Conservation (phyloP, 805 yeast species). For the Starmerella bacillaris region DNA sequence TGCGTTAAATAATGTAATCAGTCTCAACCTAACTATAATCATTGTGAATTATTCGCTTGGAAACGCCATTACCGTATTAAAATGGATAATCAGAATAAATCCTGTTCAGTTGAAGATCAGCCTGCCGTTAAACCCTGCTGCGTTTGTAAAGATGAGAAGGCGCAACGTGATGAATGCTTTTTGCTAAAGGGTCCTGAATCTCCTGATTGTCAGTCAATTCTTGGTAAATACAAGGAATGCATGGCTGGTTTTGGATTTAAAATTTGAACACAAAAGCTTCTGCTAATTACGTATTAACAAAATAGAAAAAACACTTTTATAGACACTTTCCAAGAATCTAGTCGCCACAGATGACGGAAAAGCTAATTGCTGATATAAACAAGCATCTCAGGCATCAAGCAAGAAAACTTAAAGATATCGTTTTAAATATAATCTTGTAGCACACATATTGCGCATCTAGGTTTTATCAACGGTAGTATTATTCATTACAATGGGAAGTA, state of each 20-base stretch:
- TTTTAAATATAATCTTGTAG: constrained; percentile 4
- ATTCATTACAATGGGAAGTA: constrained; percentile 48
- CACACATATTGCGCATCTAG: neutral
- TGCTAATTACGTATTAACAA: too few relatives aligned
- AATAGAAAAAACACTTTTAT: too few relatives aligned
- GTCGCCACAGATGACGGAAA: too few relatives aligned
- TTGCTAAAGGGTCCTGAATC: constrained; percentile 67
- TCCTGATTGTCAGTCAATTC: constrained; percentile 58
- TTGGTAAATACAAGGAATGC: constrained; percentile 60
- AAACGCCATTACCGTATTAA: too few relatives aligned
- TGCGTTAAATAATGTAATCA: too few relatives aligned
- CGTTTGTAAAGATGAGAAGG: constrained; percentile 74
- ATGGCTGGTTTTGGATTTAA: constrained; percentile 86
- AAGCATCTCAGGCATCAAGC: too few relatives aligned
- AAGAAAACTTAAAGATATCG: too few relatives aligned
- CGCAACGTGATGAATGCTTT: constrained; percentile 71
- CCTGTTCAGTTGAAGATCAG: neutral
- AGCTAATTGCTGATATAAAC: too few relatives aligned
- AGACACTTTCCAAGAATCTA: too few relatives aligned
- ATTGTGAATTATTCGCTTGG: too few relatives aligned
- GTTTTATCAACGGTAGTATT: too few relatives aligned
- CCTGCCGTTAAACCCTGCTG: constrained; percentile 86
- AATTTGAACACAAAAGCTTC: constrained; percentile 4
- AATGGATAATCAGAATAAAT: constrained; percentile 3
- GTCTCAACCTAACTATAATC: too few relatives aligned